Evolutionary conservation across 139 green algal genomes (phyloP), one percentile per base, ranked within the genome.

Genomic region (Closterium sp.): DNA sequence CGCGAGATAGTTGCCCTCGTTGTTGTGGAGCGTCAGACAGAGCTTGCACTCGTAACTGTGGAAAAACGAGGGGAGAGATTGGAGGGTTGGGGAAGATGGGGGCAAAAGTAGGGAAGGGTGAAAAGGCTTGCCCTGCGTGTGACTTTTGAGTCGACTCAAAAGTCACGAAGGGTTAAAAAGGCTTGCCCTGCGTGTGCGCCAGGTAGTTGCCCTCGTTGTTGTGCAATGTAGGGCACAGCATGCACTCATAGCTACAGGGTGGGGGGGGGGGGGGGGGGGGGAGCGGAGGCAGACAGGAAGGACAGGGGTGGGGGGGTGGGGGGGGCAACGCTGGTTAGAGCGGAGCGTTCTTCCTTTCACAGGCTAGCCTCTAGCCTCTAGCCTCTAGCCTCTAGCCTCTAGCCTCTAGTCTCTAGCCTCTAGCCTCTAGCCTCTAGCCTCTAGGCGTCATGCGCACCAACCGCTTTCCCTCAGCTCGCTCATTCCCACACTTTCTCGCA

Each of bases 161-260:
- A 8, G 16, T 10, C 6, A 6, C 4, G 36, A 6, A 12, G 36
- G 6, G 36, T 55, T 6, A 69, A 83, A n/a, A n/a, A n/a, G n/a
- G 94, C 92, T 99, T 99, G 30, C 94, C 94, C 43, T 99, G 98
- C 3, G 98, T 99, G 94, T 99, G 98, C 12, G 98, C 98, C n/a
- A 99, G 94, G 92, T 99, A 99, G 95, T 99, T 99, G 33, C 98
- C 98, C 92, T 99, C 98, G 88, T 99, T 99, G 84, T 95, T 98
- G 95, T 99, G 98, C 30, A 99, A 93, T 28, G 98, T 99, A 23
- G 99, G 93, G 88, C 98, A 99, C 23, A 99, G 95, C 32, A 97
- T 96, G 95, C 98, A 99, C 93, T 99, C 98, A 90, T 99, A 99
- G 90, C 95, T 98, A 94, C 84, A 30, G 3, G 19, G 38, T 9